A percentile compares a stretch with the other conserved stretches of the same genome.
Evolutionary conservation across 2,329 filamentous ascomycete genomes (phyloP).

Genomic region (Podosphaera aphanis): DNA sequence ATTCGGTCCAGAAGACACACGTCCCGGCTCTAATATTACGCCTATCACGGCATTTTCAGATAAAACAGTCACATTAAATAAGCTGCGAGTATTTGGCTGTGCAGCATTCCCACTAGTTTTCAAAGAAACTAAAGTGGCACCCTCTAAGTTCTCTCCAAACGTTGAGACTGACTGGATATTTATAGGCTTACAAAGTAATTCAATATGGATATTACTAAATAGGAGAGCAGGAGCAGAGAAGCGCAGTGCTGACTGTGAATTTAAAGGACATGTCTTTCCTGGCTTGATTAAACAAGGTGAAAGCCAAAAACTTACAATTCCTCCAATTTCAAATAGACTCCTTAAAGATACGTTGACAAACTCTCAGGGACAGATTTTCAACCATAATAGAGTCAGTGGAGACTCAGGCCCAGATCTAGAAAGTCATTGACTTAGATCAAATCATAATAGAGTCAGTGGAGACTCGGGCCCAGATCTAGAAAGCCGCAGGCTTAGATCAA

Average conservation of each 20-base stretch:
- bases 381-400: background rate
- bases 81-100: background rate
- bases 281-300: background rate
- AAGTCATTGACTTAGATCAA: background rate
- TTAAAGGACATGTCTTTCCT: background rate
- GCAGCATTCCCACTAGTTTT: background rate
- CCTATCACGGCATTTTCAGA: background rate
- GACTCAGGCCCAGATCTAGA: background rate
- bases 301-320: background rate
- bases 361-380: background rate
- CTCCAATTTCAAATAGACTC: background rate
- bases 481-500: too few species aligned
- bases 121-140: background rate
- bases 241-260: background rate
- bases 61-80: background rate
- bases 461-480: background rate
- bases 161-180: background rate
- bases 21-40: background rate
- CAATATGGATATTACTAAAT: background rate
- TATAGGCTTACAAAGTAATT: background rate
- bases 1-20: background rate
- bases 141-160: background rate
- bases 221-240: background rate
- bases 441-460: background rate
- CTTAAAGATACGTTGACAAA: background rate